phyloP scores from a whole-genome alignment of 2,329 filamentous ascomycete species.

The Cercospora berteroae region DNA sequence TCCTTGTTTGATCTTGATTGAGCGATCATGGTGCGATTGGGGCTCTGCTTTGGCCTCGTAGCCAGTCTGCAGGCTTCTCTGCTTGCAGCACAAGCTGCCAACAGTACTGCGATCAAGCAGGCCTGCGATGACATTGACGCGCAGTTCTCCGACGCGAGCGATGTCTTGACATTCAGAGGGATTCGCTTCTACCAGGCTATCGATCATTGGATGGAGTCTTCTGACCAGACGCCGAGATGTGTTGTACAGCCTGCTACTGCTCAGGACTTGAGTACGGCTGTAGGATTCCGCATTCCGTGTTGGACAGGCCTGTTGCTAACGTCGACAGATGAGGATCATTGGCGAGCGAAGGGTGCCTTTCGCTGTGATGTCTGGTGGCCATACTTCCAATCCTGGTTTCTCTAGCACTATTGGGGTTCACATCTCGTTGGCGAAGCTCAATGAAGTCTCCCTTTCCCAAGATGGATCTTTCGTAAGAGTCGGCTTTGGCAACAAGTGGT shows the following conservation, averaged over 20 bases:
- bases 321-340: constrained; percentile 10
- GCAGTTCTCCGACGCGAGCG: not conserved
- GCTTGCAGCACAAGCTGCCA: not conserved
- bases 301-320: not conserved
- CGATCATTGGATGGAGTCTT: constrained; percentile 13
- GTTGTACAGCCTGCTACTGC: constrained; percentile 1
- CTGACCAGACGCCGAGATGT: not conserved
- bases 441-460: constrained; percentile 6
- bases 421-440: constrained; percentile 13
- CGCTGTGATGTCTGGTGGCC: constrained; percentile 13
- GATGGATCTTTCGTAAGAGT: constrained; percentile 8
- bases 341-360: constrained; percentile 3
- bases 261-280: not conserved
- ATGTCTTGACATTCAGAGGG: constrained; percentile 3
- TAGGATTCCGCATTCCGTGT: not conserved
- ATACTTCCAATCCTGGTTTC: constrained; percentile 19
- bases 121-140: constrained; percentile 4
- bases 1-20: not conserved
- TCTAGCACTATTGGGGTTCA: constrained; percentile 14
- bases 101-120: not conserved
- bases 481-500: constrained; percentile 14
- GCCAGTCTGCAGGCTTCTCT: not conserved
- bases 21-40: not conserved
- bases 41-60: not conserved
- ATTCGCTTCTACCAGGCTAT: constrained; percentile 1